A percentile compares a stretch with the other conserved stretches of the same genome.
These are phyloP conservation scores for Pseudogymnoascus verrucosus DNA, from an alignment of 2,329 filamentous ascomycete species.

Conservation along the genomic window DNA sequence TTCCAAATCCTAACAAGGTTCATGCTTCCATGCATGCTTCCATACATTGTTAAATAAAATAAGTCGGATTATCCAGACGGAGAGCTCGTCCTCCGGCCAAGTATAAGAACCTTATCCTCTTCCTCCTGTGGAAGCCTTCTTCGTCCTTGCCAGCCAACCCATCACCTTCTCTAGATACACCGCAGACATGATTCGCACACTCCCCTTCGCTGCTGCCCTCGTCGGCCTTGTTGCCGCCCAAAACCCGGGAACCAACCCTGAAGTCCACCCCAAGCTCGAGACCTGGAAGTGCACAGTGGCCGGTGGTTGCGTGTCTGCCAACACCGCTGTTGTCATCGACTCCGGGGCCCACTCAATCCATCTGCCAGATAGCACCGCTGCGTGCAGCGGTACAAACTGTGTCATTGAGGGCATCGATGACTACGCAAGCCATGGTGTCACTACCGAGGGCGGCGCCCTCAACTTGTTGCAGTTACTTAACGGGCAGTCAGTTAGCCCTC, in stretches of 20 bases:
- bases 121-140: neutral
- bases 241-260: slow-evolving; percentile 32
- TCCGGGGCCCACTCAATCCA: slow-evolving; percentile 39
- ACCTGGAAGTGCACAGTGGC: slow-evolving; percentile 45
- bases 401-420: slow-evolving; percentile 43
- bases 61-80: neutral
- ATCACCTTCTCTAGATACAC: neutral
- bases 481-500: slow-evolving; percentile 28
- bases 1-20: neutral
- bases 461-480: slow-evolving; percentile 25
- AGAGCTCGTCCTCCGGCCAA: neutral
- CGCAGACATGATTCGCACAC: neutral
- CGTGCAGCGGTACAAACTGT: slow-evolving; percentile 46
- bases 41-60: neutral
- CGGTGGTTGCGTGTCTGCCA: slow-evolving; percentile 39
- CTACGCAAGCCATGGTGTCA: slow-evolving; percentile 38
- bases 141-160: neutral
- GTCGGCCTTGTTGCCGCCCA: slow-evolving; percentile 29
- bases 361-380: slow-evolving; percentile 34
- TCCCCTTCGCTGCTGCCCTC: neutral
- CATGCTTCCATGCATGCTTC: slow-evolving; percentile 1
- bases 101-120: neutral
- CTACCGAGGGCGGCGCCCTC: slow-evolving; percentile 30
- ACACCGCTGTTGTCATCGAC: slow-evolving; percentile 45
- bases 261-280: slow-evolving; percentile 43